Evolutionary conservation across 768 basidiomycete species (phyloP).

Genomic region (Tricholoma matsutake): DNA sequence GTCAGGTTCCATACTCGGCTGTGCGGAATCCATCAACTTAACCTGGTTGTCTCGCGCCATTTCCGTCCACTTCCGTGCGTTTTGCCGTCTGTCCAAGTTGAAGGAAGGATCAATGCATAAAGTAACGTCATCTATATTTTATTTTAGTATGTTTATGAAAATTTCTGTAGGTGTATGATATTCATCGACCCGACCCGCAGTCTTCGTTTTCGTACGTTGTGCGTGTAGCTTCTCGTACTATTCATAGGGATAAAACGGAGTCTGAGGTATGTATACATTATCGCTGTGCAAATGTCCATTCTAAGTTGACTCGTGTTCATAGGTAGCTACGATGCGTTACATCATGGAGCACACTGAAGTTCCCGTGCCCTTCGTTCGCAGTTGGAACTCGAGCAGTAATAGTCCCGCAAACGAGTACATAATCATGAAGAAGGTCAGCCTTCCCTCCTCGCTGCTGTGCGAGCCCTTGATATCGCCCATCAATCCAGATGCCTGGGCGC

Average conservation of each 20-base stretch:
- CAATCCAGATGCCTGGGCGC: neutral
- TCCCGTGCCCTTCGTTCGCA: neutral
- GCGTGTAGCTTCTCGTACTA: neutral
- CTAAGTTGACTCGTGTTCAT: neutral
- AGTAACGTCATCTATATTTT: neutral
- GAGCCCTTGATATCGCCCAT: too few relatives aligned
- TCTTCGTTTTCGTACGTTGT: neutral
- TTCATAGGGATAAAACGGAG: neutral
- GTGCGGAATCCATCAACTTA: neutral
- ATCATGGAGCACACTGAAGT: neutral
- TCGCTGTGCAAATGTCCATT: too few relatives aligned
- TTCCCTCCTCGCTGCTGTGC: neutral
- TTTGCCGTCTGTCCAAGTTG: neutral
- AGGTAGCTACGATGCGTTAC: slow-evolving; percentile 1
- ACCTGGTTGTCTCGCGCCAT: neutral
- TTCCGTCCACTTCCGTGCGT: neutral
- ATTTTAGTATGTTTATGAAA: neutral
- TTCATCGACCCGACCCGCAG: neutral
- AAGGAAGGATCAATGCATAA: slow-evolving; percentile 1
- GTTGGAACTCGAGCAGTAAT: neutral
- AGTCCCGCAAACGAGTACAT: neutral
- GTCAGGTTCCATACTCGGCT: neutral
- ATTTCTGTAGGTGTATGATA: neutral
- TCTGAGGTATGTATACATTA: neutral
- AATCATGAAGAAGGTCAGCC: neutral